These are phyloP conservation scores for Apiotrichum mycotoxinovorans DNA, from an alignment of 1,284 basidiomycete species.

Conservation along the genomic window DNA sequence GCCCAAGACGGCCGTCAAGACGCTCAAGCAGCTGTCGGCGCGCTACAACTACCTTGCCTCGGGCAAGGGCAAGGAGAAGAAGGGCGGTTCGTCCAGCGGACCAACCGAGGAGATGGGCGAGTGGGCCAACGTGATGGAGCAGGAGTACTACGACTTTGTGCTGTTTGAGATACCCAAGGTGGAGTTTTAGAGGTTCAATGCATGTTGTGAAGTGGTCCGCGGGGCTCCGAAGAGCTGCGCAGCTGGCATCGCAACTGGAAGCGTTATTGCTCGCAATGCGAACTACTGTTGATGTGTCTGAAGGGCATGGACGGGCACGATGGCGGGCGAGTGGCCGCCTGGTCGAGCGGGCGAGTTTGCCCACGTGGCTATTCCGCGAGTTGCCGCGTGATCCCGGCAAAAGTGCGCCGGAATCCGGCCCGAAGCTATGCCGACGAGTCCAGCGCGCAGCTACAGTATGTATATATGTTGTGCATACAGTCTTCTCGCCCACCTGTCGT, in stretches of 20 bases:
- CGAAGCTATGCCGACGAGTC: not conserved
- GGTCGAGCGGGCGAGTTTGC: too few species aligned
- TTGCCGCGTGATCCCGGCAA: not conserved
- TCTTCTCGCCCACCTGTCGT: not conserved
- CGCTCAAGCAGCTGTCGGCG: conserved; percentile 66
- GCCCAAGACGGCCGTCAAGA: conserved; percentile 75
- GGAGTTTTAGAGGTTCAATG: conserved; percentile 21
- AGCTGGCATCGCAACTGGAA: too few species aligned
- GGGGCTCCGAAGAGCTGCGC: not conserved
- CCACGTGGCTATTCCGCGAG: not conserved
- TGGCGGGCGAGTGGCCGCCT: not conserved
- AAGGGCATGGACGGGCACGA: not conserved
- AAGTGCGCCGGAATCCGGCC: not conserved
- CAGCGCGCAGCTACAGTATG: not conserved
- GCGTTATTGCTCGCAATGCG: too few species aligned
- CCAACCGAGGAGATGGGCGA: conserved; percentile 66
- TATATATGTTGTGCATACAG: not conserved
- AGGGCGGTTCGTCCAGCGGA: not conserved
- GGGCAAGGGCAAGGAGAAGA: conserved; percentile 44
- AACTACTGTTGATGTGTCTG: too few species aligned
- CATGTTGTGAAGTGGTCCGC: conserved; percentile 10
- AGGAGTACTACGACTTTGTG: conserved; percentile 91
- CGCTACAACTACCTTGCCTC: conserved; percentile 72
- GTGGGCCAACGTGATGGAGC: conserved; percentile 84
- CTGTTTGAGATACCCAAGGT: conserved; percentile 61